Evolutionary conservation across 2,329 filamentous ascomycete species (phyloP).

Genomic region (Chalaropsis ovoidea): DNA sequence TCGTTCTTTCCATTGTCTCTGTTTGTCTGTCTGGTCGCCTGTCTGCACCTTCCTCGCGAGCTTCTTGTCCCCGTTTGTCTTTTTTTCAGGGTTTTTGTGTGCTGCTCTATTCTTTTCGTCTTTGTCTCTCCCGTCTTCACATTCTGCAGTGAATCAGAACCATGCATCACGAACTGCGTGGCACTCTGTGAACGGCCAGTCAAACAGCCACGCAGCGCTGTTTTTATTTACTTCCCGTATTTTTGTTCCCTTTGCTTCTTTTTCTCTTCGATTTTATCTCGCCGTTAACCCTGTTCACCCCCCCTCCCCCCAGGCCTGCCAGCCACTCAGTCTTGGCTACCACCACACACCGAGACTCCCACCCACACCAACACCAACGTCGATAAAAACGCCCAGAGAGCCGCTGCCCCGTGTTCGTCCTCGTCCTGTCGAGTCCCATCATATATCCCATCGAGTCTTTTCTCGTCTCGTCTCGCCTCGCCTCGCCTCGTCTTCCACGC

Average conservation of each 20-base stretch:
- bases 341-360: not conserved
- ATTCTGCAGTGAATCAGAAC: not conserved
- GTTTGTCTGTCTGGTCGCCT: not conserved
- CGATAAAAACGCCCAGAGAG: slow-evolving; percentile 6
- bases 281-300: not conserved
- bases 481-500: not conserved
- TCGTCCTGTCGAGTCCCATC: not conserved
- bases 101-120: not conserved
- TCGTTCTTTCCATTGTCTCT: not conserved
- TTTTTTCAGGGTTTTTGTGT: not conserved
- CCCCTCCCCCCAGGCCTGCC: not conserved
- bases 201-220: not conserved
- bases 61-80: not conserved
- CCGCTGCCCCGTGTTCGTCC: not conserved
- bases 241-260: slow-evolving; percentile 5
- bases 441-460: no score
- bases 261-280: not conserved
- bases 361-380: not conserved
- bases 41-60: no score
- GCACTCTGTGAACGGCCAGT: not conserved
- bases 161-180: slow-evolving; percentile 1
- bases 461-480: no score
- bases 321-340: not conserved
- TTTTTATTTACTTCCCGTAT: not conserved
- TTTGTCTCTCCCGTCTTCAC: not conserved